Evolutionary conservation across 2,329 filamentous ascomycete species (phyloP).

Genomic region (Hypoxylon sp.): DNA sequence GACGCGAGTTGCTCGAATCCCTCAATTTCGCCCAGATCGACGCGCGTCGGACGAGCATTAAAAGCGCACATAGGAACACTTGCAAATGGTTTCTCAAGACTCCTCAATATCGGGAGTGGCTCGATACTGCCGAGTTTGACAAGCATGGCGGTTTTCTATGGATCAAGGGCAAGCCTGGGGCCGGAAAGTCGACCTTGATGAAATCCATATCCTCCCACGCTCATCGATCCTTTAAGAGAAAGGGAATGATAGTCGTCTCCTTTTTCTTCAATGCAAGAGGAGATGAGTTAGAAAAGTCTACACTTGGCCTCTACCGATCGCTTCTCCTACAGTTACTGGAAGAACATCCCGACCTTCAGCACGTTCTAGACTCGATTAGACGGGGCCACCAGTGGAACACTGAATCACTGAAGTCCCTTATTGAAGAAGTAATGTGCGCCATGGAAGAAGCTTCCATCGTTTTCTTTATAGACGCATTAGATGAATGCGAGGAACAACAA

Average conservation of each 20-base stretch:
- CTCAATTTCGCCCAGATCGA: conserved; percentile 46
- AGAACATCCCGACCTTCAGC: conserved; percentile 52
- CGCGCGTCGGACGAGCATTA: conserved; percentile 37
- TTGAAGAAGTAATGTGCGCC: conserved; percentile 12
- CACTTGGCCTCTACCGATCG: conserved; percentile 63
- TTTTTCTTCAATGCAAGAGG: conserved; percentile 68
- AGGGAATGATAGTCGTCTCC: conserved; percentile 41
- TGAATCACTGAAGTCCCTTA: conserved; percentile 11
- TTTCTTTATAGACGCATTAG: conserved; percentile 42
- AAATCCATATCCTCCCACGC: conserved; percentile 51
- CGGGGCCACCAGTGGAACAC: conserved; percentile 21
- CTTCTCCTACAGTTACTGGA: conserved; percentile 62
- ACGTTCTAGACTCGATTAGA: conserved; percentile 46
- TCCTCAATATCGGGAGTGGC: conserved; percentile 55
- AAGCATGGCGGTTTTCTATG: conserved; percentile 59
- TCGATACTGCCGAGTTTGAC: conserved; percentile 44
- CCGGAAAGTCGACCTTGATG: conserved; percentile 56
- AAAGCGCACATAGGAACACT: conserved; percentile 45
- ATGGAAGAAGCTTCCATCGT: conserved; percentile 3
- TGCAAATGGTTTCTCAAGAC: conserved; percentile 49
- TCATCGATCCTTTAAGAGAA: conserved; percentile 39
- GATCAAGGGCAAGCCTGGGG: conserved; percentile 60
- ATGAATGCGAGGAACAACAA: conserved; percentile 44
- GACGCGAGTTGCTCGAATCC: conserved; percentile 27
- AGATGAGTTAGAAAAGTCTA: conserved; percentile 59